Base-by-base conservation (phyloP, 2,329 filamentous ascomycete species). In the Cordyceps cicadae region DNA sequence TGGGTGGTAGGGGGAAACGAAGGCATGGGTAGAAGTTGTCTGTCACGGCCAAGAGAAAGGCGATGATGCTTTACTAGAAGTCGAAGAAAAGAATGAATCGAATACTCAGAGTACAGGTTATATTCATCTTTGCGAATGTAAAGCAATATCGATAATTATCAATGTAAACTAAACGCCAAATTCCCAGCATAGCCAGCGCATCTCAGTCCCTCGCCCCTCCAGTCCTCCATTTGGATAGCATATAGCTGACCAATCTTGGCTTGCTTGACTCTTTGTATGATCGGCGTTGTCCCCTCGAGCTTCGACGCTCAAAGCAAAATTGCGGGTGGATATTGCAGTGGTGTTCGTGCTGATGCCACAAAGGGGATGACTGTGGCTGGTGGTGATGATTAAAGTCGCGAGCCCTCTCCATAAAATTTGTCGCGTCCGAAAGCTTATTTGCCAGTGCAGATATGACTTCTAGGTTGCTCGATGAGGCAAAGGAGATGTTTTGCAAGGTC, bases 401-500 rank as follows among this genome's bases (percentile, higher is more conserved):
- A 29, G 29, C 29, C 29, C 29, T 29, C 29, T 29, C 29, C 3
- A 29, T 29, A 29, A 5, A 29, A 29, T 7, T 29, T 29, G 29
- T 34, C 9, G 59, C 15, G 0, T 17, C 6, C 4, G 17, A 63
- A 63, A 64, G 24, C 64, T 70, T 24, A 49, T 11, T 14, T 2
- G 43, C 15, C 4, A 60, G 3, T 0, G 21, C 26, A 5, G 58
- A 60, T 0, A 60, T 0, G 0, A 60, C 4, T 8, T 54, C 12
- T 1, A 60, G 21, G 5, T 49, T 54, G 17, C 17, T 48, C 1
- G 21, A 21, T 11, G 58, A 7, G 3, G 41, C 54, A 9, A 59
- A 34, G 26, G 63, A 60, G 24, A 71, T 60, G 11, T 51, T 57
- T 56, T 67, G 62, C 34, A 70, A 51, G 0, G 66, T 58, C 1